Percentiles rank a stretch among this genome's conserved stretches.
Conservation (phyloP, 2,329 filamentous ascomycete species). For the Coniochaeta hoffmannii region DNA sequence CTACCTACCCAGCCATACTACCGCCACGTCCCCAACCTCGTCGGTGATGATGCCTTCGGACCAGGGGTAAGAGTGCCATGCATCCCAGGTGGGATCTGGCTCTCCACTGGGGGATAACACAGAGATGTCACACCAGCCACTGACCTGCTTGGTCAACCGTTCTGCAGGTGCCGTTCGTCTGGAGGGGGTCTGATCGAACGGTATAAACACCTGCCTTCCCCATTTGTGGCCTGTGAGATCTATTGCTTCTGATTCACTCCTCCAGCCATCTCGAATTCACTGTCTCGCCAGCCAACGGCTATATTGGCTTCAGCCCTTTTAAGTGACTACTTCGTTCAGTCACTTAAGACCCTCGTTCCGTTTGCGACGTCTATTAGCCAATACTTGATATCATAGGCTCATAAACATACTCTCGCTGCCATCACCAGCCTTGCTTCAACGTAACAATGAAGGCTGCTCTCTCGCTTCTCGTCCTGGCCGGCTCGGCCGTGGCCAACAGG, state of each 20-base stretch:
- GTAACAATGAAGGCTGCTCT: conserved; percentile 24
- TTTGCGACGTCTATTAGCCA: background rate
- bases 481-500: conserved; percentile 19
- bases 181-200: background rate
- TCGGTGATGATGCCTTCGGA: background rate
- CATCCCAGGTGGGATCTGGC: conserved; percentile 3
- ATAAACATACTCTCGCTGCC: background rate
- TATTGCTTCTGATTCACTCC: background rate
- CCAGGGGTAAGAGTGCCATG: background rate
- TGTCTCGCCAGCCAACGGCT: conserved; percentile 13
- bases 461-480: conserved; percentile 21
- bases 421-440: conserved; percentile 7
- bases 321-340: conserved; percentile 22
- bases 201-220: background rate
- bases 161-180: background rate
- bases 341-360: conserved; percentile 17
- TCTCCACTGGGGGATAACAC: background rate
- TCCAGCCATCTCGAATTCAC: conserved; percentile 10
- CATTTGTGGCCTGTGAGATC: background rate
- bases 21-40: background rate
- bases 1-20: background rate
- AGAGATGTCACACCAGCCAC: background rate
- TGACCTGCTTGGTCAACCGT: background rate
- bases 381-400: conserved; percentile 3
- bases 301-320: conserved; percentile 8